Percentiles rank a stretch among this genome's conserved stretches.
phyloP scores from a whole-genome alignment of 306 rosid genomes.

The Castanospermum australe region DNA sequence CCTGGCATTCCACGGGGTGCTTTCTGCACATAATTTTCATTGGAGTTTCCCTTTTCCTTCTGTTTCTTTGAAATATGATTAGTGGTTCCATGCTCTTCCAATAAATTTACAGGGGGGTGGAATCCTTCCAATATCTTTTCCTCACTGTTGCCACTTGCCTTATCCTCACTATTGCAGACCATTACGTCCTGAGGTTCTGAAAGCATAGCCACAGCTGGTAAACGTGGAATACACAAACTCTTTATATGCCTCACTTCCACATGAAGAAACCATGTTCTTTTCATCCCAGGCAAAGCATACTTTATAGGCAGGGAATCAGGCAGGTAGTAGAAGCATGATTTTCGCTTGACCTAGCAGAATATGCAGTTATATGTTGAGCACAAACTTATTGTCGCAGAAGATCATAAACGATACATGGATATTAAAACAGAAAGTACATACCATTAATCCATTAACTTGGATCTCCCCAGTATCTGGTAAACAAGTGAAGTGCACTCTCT shows the following conservation, averaged over 20 bases:
- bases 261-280: constrained; percentile 69
- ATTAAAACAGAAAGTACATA: constrained; percentile 20
- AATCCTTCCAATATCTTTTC: constrained; percentile 27
- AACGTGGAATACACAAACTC: constrained; percentile 15
- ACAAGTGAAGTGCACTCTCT: constrained; percentile 58
- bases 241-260: constrained; percentile 41
- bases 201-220: constrained; percentile 21
- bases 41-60: constrained; percentile 20
- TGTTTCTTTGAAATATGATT: constrained; percentile 29
- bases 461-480: constrained; percentile 67
- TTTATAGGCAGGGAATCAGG: constrained; percentile 56
- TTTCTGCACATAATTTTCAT: constrained; percentile 20
- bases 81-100: constrained; percentile 24
- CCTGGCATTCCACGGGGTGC: constrained; percentile 17
- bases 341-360: constrained; percentile 58
- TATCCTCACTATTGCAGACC: constrained; percentile 18
- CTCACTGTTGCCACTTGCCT: constrained; percentile 29
- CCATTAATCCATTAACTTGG: constrained; percentile 66
- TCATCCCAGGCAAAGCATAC: constrained; percentile 42
- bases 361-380: constrained; percentile 13
- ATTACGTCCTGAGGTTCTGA: constrained; percentile 14
- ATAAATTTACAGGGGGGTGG: not conserved
- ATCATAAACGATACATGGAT: not conserved
- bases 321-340: constrained; percentile 57
- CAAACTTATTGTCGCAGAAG: constrained; percentile 5